Evolutionary conservation across 768 basidiomycete species (phyloP), one percentile per base, ranked within the genome.

Genomic region (Serendipita vermifera): DNA sequence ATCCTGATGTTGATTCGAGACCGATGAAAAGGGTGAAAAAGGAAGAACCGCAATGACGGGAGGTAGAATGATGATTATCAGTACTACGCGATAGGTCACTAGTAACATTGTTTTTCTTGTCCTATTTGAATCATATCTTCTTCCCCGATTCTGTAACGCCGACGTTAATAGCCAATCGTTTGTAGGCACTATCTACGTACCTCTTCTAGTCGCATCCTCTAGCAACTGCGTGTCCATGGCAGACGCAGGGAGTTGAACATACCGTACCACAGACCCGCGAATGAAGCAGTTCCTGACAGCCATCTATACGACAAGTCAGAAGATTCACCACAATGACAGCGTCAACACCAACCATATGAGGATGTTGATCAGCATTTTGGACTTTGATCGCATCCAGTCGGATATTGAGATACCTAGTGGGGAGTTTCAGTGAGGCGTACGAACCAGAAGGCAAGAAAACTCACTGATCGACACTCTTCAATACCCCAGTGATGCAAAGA

Each of bases 231-330:
- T 96, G 69, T 99, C 96, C 58, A 99, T 90, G 59, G 87, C 86
- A 60, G 87, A 84, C 24, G 88, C 81, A 2, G 91, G 90, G 56
- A 99, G 75, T 66, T 94, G 89, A 17, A 98, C 96, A 64, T 99
- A 99, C 62, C 96, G 85, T 54, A 99, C 93, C 13, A 98, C 96
- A 15, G 91, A 94, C 60, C 96, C 96, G 38, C 96, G 85, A 63
- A 99, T 99, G 67, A 99, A 99, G 68, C 92, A 96, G 69, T 98
- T 98, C 73, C 93, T 94, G 38, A 99, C 92, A 0, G 94, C 92
- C 83, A 97, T 92, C 94, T 98, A 62, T 20, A 7, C n/a, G n/a
- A n/a, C n/a, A n/a, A n/a, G n/a, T n/a, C n/a, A n/a, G n/a, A n/a
- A n/a, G n/a, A n/a, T n/a, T n/a, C n/a, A n/a, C n/a, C 15, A 57